Base-by-base conservation (phyloP, 108 stramenopile species). In the Fragilaria crotonensis region DNA sequence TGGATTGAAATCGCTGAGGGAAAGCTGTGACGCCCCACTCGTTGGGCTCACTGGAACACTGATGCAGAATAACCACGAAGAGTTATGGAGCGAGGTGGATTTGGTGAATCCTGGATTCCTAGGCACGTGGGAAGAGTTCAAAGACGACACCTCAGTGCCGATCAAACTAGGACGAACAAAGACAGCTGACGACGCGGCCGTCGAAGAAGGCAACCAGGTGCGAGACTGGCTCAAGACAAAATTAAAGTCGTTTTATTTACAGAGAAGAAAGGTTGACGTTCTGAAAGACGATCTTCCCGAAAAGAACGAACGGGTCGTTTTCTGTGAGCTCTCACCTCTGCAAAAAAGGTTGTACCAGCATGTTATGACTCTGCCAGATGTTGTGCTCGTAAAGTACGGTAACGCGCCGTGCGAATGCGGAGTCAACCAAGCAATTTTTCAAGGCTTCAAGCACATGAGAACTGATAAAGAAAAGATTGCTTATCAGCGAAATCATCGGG, bases 391-490 rank as follows among this genome's bases (percentile, higher is more conserved):
- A n/a, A 66, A 69, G 33, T 68, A 62, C 19, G 78, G 69, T 0
- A 75, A 78, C 69, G 72, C 72, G 20, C 85, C 87, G 1, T 94
- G 93, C 54, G 85, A 86, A 53, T 94, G 93, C 59, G 87, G 87
- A 33, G 75, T 87, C 17, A 94, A 94, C 60, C 51, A 67, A 27
- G 60, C 59, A 11, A 81, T 85, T 53, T 89, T 89, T 54, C 52
- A 58, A 17, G 64, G 62, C 3, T 83, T 72, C 55, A 63, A 54
- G 47, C 75, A 60, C 30, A 57, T 90, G 52, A 53, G 66, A 56
- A 80, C 76, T 3, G 63, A 51, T 22, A 77, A 73, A 14, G 84
- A 89, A 59, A 73, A 77, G 45, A n/a, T 89, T 41, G 76, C 68
- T 7, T 93, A 73, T 50, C 70, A 76, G 31, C 60, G 85, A 41